phyloP scores from a whole-genome alignment of 1,139 yeast genomes.

The Lodderomyces orthopsilosis region DNA sequence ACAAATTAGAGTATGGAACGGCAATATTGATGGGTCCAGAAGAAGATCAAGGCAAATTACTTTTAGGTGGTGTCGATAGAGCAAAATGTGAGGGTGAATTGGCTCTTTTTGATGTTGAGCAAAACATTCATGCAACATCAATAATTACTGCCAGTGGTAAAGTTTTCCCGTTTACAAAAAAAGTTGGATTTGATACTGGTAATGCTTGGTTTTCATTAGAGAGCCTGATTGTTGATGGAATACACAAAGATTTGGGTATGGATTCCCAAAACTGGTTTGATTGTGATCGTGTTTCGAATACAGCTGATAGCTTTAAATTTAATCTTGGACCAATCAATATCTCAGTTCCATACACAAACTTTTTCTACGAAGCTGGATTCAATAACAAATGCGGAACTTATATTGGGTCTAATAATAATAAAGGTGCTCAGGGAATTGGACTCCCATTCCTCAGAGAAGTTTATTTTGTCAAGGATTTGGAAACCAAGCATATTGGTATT shows the following conservation, averaged over 20 bases:
- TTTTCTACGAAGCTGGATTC: background rate
- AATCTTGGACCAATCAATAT: conserved; percentile 3
- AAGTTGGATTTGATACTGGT: background rate
- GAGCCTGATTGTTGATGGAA: background rate
- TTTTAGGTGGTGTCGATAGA: conserved; percentile 8
- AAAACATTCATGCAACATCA: background rate
- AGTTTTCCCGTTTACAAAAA: background rate
- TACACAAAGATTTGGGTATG: background rate
- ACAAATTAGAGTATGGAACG: conserved; percentile 2
- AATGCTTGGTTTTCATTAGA: background rate
- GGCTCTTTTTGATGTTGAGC: background rate
- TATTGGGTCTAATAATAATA: background rate
- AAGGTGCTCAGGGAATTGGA: conserved; percentile 15
- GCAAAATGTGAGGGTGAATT: conserved; percentile 8
- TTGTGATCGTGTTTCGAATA: background rate
- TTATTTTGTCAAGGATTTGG: conserved; percentile 32
- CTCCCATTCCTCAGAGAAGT: conserved; percentile 43
- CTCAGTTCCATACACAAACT: conserved; percentile 3
- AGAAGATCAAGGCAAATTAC: background rate
- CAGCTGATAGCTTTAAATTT: conserved; percentile 1
- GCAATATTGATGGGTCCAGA: conserved; percentile 1
- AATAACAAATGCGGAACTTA: background rate
- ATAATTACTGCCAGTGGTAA: background rate
- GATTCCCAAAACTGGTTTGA: too few relatives aligned
- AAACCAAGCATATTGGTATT: conserved; percentile 5